Base-by-base conservation (phyloP, 441 rosid species). In the Erodium texanum region DNA sequence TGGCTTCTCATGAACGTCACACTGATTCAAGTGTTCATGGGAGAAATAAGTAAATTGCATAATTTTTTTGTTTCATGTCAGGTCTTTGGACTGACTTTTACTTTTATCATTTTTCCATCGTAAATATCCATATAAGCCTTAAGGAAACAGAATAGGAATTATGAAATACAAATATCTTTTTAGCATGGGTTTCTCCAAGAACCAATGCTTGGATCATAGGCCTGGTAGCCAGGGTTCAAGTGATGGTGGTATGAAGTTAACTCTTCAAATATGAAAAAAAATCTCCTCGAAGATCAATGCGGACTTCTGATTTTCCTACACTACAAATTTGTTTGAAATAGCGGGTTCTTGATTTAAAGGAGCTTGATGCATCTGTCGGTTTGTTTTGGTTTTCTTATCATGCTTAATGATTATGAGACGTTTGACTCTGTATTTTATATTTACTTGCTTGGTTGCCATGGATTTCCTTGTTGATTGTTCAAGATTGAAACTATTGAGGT, bases 391-490 rank as follows among this genome's bases (percentile, higher is more conserved):
- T 11, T 23, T 18, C 24, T 34, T 11, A 48, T 5, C 0, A 3
- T 64, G 34, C 52, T 16, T 12, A n/a, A 18, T 32, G 50, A 3
- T 12, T 10, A 18, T 32, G 50, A 3, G 32, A 65, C 54, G 41
- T 27, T 65, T 50, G 58, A 50, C 20, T n/a, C 18, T 68, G 7
- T 48, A 24, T 43, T 65, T 41, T 68, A 63, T 14, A 32, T 34
- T 54, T 75, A 52, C 29, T 43, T 41, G 41, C 65, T 67, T 5
- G 41, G 32, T 24, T 24, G 24, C 1, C 5, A 14, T 43, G 66
- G 66, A 63, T 23, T 19, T 59, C n/a, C 32, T 59, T 24, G 11
- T 59, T 59, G n/a, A 59, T 59, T 61, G 20, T 62, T 52, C 27
- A 9, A 3, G 38, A 66, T 29, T 67, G 62, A 20, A 58, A 59